A percentile compares a stretch with the other conserved stretches of the same genome.
Evolutionary conservation across 2,329 filamentous ascomycete genomes (phyloP).

Genomic region (Calonectria pseudoturangicola): DNA sequence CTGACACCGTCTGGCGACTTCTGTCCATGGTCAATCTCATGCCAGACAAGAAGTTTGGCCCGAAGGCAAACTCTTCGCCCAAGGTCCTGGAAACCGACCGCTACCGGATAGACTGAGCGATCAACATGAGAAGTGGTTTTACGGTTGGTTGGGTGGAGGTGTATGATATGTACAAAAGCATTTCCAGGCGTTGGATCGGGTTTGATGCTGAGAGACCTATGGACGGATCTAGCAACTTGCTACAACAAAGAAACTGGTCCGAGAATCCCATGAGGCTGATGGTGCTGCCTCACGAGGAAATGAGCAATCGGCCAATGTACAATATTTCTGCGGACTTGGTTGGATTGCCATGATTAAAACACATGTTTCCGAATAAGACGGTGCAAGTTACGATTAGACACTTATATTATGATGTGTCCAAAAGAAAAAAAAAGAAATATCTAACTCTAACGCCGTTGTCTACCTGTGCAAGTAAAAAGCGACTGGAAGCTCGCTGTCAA

Average conservation of each 20-base stretch:
- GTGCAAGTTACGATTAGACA: constrained; percentile 44
- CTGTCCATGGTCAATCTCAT: constrained; percentile 81
- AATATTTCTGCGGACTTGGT: constrained; percentile 36
- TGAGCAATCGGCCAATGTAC: constrained; percentile 40
- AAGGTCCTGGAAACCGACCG: constrained; percentile 52
- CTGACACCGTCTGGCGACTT: constrained; percentile 90
- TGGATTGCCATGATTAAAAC: constrained; percentile 6
- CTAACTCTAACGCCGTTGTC: constrained; percentile 49
- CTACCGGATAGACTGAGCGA: constrained; percentile 56
- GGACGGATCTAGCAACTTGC: constrained; percentile 33
- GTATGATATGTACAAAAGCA: constrained; percentile 56
- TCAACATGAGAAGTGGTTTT: constrained; percentile 4
- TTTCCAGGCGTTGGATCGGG: constrained; percentile 55
- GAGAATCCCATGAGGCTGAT: constrained; percentile 9
- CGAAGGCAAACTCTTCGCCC: constrained; percentile 52
- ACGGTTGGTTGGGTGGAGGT: constrained; percentile 28
- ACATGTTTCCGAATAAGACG: background rate
- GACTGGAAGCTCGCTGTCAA: constrained; percentile 43
- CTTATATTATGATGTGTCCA: constrained; percentile 48
- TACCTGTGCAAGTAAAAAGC: constrained; percentile 42
- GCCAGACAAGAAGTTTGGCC: constrained; percentile 62
- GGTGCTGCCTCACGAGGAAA: background rate
- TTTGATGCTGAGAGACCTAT: constrained; percentile 32
- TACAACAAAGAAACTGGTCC: constrained; percentile 22
- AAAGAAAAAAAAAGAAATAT: constrained; percentile 45